These are phyloP conservation scores for Cercospora citrullina DNA, from an alignment of 2,329 filamentous ascomycete species.

Conservation along the genomic window DNA sequence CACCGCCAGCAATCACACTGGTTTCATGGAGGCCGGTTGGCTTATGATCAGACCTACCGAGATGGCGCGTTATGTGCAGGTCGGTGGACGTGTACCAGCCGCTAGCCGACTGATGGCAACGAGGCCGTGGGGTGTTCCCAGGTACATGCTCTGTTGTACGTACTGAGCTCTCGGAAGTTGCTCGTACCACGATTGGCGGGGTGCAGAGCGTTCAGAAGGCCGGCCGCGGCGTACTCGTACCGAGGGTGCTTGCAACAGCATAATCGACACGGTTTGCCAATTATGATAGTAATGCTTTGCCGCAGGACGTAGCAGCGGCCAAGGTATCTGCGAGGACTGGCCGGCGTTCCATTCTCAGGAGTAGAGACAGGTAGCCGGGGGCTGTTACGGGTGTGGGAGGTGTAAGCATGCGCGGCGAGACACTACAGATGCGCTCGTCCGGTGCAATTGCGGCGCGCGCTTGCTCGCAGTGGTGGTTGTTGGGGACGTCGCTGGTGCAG, in stretches of 20 bases:
- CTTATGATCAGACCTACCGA: neutral
- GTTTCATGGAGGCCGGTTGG: neutral
- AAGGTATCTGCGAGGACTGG: neutral
- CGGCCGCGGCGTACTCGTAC: neutral
- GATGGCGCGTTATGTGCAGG: neutral
- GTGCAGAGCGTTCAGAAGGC: neutral
- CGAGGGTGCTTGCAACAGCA: neutral
- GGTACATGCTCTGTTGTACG: neutral
- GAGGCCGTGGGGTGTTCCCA: neutral
- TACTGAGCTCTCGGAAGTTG: neutral
- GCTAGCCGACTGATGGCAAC: neutral
- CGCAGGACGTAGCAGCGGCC: neutral
- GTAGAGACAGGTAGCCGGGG: neutral
- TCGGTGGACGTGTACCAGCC: neutral
- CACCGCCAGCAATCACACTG: neutral
- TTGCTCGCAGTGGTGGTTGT: neutral
- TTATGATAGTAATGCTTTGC: neutral
- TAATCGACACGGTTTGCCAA: neutral
- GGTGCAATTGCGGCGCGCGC: constrained; percentile 1
- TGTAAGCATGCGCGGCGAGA: neutral
- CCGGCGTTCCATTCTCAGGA: neutral
- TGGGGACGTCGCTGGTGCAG: neutral
- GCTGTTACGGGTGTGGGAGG: neutral
- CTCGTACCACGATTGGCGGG: neutral
- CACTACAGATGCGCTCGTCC: neutral